These are phyloP conservation scores for Sequoia sempervirens DNA, from an alignment of 75 land plant species.

Conservation along the genomic window DNA sequence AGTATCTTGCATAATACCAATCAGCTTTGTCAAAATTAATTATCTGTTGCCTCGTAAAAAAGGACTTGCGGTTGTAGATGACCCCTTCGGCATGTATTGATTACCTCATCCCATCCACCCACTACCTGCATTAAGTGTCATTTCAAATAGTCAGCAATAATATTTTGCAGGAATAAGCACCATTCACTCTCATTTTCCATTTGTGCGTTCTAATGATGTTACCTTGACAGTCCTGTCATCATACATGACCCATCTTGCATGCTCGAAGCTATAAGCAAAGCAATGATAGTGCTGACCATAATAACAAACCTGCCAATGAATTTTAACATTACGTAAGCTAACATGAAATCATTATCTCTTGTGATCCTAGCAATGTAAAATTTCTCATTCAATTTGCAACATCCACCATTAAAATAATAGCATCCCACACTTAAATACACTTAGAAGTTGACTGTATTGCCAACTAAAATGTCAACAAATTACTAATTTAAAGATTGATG, in stretches of 20 bases:
- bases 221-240: constrained; percentile 95
- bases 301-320: constrained; percentile 69
- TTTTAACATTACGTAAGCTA: not conserved
- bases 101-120: constrained; percentile 69
- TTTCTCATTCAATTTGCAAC: not conserved
- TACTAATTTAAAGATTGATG: not conserved
- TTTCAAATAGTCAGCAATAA: not conserved
- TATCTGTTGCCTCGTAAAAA: constrained; percentile 60
- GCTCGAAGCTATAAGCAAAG: constrained; percentile 78
- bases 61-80: constrained; percentile 92
- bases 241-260: constrained; percentile 74
- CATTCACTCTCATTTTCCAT: not conserved
- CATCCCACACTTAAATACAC: not conserved
- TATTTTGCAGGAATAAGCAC: not conserved
- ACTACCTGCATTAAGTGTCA: constrained; percentile 38
- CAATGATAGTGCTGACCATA: constrained; percentile 99
- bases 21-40: constrained; percentile 12
- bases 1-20: not conserved
- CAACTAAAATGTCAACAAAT: not conserved
- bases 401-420: not conserved
- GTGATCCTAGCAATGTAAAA: not conserved
- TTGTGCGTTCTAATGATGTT: not conserved
- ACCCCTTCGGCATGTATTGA: constrained; percentile 60
- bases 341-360: not conserved
- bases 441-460: not conserved